These are phyloP conservation scores for Solanum sitiens DNA, from an alignment of 257 asterid species.

Conservation along the genomic window DNA sequence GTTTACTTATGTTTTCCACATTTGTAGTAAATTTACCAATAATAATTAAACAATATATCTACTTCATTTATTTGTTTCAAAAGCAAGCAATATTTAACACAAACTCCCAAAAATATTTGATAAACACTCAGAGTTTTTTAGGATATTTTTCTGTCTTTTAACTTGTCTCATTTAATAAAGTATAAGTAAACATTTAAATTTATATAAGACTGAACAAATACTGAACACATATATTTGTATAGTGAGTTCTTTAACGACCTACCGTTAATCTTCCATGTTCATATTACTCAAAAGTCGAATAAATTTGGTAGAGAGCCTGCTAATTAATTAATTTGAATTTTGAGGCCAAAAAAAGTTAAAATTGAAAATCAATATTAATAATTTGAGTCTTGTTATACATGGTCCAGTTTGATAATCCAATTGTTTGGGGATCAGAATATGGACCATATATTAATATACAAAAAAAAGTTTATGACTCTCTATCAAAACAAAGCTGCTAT, in stretches of 20 bases:
- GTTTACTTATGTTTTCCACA: not conserved
- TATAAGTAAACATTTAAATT: accelerated
- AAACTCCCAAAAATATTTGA: not conserved
- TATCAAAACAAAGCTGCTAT: not conserved
- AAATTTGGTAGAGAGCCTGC: not conserved
- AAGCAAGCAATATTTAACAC: not conserved
- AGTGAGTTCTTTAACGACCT: not conserved
- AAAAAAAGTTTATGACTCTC: not conserved
- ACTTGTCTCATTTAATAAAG: not conserved
- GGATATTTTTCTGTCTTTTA: not conserved
- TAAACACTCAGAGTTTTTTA: not conserved
- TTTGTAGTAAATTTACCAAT: not conserved
- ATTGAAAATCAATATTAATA: not conserved
- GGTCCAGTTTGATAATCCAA: not conserved
- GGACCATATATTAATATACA: not conserved
- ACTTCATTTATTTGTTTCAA: not conserved
- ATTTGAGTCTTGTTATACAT: not conserved
- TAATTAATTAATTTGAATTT: not conserved
- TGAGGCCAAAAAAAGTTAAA: not conserved
- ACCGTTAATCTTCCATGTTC: not conserved
- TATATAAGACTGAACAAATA: accelerated
- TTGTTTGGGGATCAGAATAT: not conserved
- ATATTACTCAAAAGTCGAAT: not conserved
- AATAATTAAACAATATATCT: not conserved
- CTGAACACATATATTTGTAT: accelerated